phyloP scores from a whole-genome alignment of 2,329 filamentous ascomycete species.

The Claviceps purpurea region DNA sequence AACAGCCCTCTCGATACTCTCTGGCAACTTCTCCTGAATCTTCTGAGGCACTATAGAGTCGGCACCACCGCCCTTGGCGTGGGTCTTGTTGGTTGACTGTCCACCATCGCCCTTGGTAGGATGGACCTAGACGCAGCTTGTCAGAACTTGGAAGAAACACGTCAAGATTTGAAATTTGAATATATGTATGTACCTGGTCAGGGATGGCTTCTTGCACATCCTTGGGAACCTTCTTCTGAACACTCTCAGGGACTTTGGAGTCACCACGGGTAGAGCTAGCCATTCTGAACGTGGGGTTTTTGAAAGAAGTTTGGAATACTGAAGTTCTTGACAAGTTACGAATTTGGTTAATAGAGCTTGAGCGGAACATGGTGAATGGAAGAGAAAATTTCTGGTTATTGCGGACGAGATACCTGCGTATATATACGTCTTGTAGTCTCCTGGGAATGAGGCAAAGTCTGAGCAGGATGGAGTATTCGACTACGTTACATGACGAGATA shows the following conservation, averaged over 20 bases:
- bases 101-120: constrained; percentile 9
- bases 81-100: constrained; percentile 9
- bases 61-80: constrained; percentile 9
- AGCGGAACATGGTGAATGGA: neutral
- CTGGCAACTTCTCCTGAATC: constrained; percentile 12
- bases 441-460: neutral
- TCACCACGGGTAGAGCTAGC: neutral
- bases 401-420: neutral
- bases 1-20: constrained; percentile 10
- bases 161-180: neutral
- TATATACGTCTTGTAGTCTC: neutral
- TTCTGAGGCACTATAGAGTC: constrained; percentile 13
- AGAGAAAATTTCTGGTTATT: neutral
- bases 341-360: neutral
- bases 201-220: constrained; percentile 10
- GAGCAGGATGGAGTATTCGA: neutral
- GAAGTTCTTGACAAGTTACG: neutral
- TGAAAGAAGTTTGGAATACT: neutral
- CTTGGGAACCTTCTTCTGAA: constrained; percentile 10
- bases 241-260: neutral
- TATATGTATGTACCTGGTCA: constrained; percentile 7
- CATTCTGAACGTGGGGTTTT: neutral
- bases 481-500: neutral
- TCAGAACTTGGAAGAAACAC: too few species aligned
- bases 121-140: constrained; percentile 7